Evolutionary conservation across 805 yeast genomes (phyloP).

Genomic region (Tetrapisispora phaffii): DNA sequence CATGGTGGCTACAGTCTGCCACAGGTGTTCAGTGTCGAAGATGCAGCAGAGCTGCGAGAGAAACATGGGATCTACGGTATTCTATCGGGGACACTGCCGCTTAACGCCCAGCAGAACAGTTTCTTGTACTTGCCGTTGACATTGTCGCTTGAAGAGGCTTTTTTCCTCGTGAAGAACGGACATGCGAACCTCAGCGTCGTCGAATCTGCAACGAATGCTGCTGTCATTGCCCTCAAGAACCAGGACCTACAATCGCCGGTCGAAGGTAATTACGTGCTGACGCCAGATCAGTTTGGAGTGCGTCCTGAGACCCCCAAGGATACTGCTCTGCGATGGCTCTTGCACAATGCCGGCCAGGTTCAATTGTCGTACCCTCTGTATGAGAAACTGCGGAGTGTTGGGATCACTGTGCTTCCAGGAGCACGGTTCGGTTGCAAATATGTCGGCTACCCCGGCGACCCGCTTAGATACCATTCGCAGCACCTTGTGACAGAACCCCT

Average conservation of each 20-base stretch:
- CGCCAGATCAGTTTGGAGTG: constrained; percentile 2
- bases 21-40: constrained; percentile 16
- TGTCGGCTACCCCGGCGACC: constrained; percentile 92
- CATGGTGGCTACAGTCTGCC: background rate
- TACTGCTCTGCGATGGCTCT: constrained; percentile 34
- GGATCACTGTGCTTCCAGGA: constrained; percentile 51
- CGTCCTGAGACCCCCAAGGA: constrained; percentile 31
- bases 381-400: background rate
- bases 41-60: constrained; percentile 43
- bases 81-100: constrained; percentile 71
- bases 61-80: constrained; percentile 62
- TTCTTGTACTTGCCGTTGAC: constrained; percentile 76
- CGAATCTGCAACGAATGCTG: constrained; percentile 34
- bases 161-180: constrained; percentile 45
- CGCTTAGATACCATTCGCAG: constrained; percentile 83
- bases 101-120: constrained; percentile 90
- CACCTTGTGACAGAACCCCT: constrained; percentile 48
- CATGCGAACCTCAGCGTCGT: constrained; percentile 33
- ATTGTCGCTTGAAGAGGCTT: constrained; percentile 61
- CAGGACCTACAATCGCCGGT: constrained; percentile 31
- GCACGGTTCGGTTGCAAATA: constrained; percentile 83
- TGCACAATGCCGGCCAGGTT: background rate
- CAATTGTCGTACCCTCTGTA: background rate
- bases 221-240: constrained; percentile 64
- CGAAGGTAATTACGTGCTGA: background rate